Base-by-base conservation (phyloP, 2,329 filamentous ascomycete species). In the Corinectria fuckeliana region DNA sequence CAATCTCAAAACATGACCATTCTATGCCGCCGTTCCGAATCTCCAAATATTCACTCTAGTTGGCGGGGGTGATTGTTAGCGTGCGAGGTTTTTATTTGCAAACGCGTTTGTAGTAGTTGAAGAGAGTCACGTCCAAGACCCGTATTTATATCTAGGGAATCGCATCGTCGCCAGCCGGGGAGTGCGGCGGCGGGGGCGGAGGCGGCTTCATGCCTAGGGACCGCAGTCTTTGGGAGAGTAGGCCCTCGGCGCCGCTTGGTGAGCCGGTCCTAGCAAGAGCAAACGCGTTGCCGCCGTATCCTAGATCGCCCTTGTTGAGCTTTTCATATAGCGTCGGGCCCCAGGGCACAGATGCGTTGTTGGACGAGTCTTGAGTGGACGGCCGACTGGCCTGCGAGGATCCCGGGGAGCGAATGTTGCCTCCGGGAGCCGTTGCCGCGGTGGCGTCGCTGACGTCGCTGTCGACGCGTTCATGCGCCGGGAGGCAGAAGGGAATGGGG, bases 181-280 rank as follows among this genome's bases (percentile, higher is more conserved):
- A 49, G 3, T 60, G 32, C 5, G 55, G 58, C 9, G 56, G 59
- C 5, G 54, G 60, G 5, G 56, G 59, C 5, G 54, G 60, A 5
- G 52, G 60, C 20, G 68, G 67, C 58, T 81, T 74, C 21, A 81
- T 80, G 34, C 87, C 89, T 5, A 91, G 76, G 5, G 86, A 85
- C 64, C 87, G 83, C 42, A 94, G 77, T 56, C 87, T 83, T 71
- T 87, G 87, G 10, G 91, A 91, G 14, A 95, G 77, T 14, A 95
- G 75, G 3, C 91, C 86, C 68, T 92, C 88, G 4, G 85, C 81
- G 1, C 76, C 77, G 20, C 58, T 20, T 2, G 76, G 69, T 60
- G 75, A 74, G 32, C 77, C 77, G 28, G 72, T 74, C 51, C 72
- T 73, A 8, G 66, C 72, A 20, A 67, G 71, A 18, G 58, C 65